Base-by-base conservation (phyloP, 495 filamentous ascomycete genomes). In the Aspergillus cavernicola region DNA sequence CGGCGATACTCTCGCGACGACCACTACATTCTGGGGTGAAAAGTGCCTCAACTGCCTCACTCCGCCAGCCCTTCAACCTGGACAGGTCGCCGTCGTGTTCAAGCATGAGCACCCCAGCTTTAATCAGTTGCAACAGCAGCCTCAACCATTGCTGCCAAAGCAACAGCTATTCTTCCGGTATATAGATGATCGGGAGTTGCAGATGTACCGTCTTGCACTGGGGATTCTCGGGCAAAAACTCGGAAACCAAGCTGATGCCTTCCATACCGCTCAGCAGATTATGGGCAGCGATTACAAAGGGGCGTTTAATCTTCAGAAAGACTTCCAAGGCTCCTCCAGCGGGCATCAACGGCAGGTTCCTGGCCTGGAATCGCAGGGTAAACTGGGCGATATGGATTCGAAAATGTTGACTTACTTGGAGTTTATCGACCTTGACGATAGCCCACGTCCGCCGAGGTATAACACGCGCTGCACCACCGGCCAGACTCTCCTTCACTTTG, bases 401-500 rank as follows among this genome's bases (percentile, higher is more conserved):
- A 81, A 82, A 33, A 79, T 95, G 57, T 70, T 95, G 54, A 85
- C 79, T 32, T 80, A 85, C 52, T 76, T 96, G 13, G 86, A 95
- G 52, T 70, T 88, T 37, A 84, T 92, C 55, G 88, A 95, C 63
- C 68, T 90, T 33, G 84, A 87, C 53, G 85, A 90, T 43, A 89
- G 80, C 60, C 79, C 87, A 4, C 74, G 85, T 24, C 75, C 79
- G 44, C 78, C 86, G 19, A 79, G 74, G 23, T 81, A 87, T 53
- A 85, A 92, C 55, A 68, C 84, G 22, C 75, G 75, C 52, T 77
- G 79, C 48, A 61, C 77, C 4, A 85, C 80, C 7, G 89, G 89
- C 1, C 88, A 93, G 57, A 88, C 85, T 18, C 85, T 95, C 75
- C 76, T 96, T 56, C 90, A 95, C 67, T 74, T 91, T 47, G 89